Evolutionary conservation across 1,139 yeast genomes (phyloP), one percentile per base, ranked within the genome.

Genomic region (Lodderomyces oxycetoniae): DNA sequence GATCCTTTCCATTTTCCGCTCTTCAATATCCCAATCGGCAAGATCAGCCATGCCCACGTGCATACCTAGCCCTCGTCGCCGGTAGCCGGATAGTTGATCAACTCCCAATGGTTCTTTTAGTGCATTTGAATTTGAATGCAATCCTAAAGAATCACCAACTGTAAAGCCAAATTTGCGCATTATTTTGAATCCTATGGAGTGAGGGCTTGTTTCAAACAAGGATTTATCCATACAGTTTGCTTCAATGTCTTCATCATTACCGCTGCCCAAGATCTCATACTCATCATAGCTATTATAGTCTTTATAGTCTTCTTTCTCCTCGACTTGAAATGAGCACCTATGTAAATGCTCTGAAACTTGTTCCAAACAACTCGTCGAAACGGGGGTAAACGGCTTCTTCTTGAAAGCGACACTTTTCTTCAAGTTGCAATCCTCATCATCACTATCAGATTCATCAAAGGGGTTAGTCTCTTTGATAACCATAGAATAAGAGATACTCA

Each of bases 131-230:
- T n/a, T n/a, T n/a, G 17, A 21, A n/a, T 27, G 36, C 19, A 40
- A 42, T 0, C 79, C 79, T 12, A 74, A 50, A 0, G 66, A 43
- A 9, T 61, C 57, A 8, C 77, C 79, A 2, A 61, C 48, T 39
- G 58, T 61, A 46, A 63, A 76, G 3, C 82, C 82, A 81, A 76
- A 75, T 45, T 61, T 67, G 41, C 63, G 56, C 81, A 76, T 74
- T 40, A 76, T 74, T 5, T 59, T 44, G 17, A 72, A 55, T 0
- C 79, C 82, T 31, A 67, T 61, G 0, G 75, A 66, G 28, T 36
- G 31, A 10, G 19, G 27, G 4, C 24, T 16, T 3, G 13, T 21
- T 9, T 20, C 20, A 31, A 48, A 43, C 16, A 48, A 34, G 5
- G 52, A 45, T n/a, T 27, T 31, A 12, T 40, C 32, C 11, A 45